Conservation (phyloP, 208 protist genomes). For the Tritrichomonas musculus region DNA sequence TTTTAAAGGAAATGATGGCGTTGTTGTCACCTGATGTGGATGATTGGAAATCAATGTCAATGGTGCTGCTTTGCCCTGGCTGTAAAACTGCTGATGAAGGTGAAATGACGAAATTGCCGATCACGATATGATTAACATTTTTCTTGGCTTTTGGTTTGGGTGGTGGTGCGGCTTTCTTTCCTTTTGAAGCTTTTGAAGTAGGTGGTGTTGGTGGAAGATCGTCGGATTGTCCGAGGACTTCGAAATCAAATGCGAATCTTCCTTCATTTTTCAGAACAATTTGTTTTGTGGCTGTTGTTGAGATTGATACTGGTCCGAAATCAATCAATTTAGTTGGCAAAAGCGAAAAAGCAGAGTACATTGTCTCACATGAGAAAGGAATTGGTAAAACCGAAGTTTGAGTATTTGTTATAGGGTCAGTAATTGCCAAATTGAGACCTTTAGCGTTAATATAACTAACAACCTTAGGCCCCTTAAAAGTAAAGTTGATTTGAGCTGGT, state of each 20-base stretch:
- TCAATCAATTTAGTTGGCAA: not conserved
- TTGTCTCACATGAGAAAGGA: not conserved
- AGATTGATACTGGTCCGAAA: not conserved
- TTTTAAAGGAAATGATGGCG: not conserved
- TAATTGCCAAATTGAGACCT: not conserved
- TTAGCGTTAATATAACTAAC: not conserved
- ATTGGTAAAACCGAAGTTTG: not conserved
- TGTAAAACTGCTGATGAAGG: not conserved
- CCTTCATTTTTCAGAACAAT: not conserved
- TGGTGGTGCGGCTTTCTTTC: not conserved
- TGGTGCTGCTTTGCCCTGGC: not conserved
- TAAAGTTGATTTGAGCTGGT: not conserved
- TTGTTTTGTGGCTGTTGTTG: not conserved
- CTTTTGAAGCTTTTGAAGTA: not conserved
- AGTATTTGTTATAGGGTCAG: not conserved
- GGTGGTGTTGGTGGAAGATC: not conserved
- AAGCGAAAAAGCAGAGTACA: not conserved
- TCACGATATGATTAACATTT: not conserved
- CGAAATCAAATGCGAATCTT: not conserved
- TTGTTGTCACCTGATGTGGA: not conserved
- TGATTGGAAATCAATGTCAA: not conserved
- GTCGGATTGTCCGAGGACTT: not conserved
- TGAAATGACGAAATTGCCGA: not conserved
- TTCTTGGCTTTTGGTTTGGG: not conserved
- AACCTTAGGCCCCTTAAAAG: not conserved